A percentile compares a stretch with the other conserved stretches of the same genome.
Evolutionary conservation across 1,284 basidiomycete species (phyloP).

Genomic region (Austroboletus novae-zelandiae): DNA sequence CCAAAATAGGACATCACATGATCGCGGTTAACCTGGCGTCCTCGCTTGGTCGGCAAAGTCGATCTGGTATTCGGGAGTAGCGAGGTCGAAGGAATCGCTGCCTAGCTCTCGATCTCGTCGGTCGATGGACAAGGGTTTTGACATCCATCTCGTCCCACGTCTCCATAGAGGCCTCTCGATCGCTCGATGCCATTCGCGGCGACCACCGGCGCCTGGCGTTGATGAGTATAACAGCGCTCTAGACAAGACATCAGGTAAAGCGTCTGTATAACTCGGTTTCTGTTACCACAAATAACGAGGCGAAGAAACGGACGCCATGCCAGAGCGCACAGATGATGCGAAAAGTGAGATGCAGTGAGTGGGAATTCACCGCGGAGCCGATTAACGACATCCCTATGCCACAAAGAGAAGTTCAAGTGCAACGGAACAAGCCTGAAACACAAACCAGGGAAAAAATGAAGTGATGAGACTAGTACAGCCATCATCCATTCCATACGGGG

Average conservation of each 20-base stretch:
- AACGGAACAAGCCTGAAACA: conserved; percentile 3
- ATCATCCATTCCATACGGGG: conserved; percentile 21
- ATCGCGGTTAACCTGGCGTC: conserved; percentile 10
- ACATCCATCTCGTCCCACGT: conserved; percentile 4
- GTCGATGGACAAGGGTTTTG: conserved; percentile 6
- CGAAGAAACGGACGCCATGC: conserved; percentile 18
- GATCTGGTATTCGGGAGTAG: conserved; percentile 28
- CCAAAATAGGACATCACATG: conserved; percentile 6
- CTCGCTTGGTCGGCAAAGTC: conserved; percentile 22
- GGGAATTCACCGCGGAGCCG: conserved; percentile 9
- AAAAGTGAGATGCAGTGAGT: conserved; percentile 14
- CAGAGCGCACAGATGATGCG: conserved; percentile 18
- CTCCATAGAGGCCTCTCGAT: conserved; percentile 1
- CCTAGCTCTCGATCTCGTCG: background rate
- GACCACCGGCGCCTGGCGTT: conserved; percentile 19
- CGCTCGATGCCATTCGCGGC: background rate
- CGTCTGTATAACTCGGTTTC: background rate
- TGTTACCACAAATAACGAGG: conserved; percentile 30
- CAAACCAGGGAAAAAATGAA: conserved; percentile 24
- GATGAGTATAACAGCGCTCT: conserved; percentile 26
- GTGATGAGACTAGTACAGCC: conserved; percentile 9
- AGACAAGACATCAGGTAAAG: conserved; percentile 13
- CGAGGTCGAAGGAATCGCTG: conserved; percentile 14
- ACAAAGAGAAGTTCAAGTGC: background rate
- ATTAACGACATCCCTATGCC: conserved; percentile 13